A percentile compares a stretch with the other conserved stretches of the same genome.
phyloP scores from a whole-genome alignment of 352 stramenopile species.

The Phytopythium chamaehyphon region DNA sequence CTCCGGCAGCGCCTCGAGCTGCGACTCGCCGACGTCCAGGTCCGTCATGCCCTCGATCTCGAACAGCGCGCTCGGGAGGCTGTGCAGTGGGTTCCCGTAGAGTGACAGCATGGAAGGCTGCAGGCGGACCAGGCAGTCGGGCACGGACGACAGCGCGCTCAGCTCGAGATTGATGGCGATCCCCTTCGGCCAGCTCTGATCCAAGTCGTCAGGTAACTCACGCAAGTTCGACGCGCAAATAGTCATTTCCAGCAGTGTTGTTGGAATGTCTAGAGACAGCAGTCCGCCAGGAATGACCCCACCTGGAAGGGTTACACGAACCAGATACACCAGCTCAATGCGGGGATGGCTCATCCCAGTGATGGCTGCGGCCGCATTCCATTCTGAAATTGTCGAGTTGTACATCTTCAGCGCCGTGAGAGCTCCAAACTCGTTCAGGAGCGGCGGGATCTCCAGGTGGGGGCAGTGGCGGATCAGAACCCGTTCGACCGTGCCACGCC shows the following conservation, averaged over 20 bases:
- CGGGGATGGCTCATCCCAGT: constrained; percentile 20
- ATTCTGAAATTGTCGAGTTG: constrained; percentile 29
- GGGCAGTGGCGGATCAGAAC: constrained; percentile 25
- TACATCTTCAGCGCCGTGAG: constrained; percentile 28
- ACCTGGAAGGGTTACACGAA: constrained; percentile 19
- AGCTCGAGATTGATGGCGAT: constrained; percentile 22
- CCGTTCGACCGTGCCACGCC: constrained; percentile 15
- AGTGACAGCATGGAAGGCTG: constrained; percentile 17
- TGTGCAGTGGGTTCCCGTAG: constrained; percentile 14
- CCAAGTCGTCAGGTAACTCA: constrained; percentile 27
- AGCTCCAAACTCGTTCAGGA: constrained; percentile 18
- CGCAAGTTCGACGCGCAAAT: constrained; percentile 28
- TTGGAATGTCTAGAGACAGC: constrained; percentile 8
- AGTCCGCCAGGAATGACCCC: constrained; percentile 20
- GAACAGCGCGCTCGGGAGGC: constrained; percentile 16
- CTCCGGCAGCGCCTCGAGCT: constrained; percentile 10
- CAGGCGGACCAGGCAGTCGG: constrained; percentile 6
- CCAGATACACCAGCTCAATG: constrained; percentile 21
- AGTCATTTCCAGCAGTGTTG: constrained; percentile 23
- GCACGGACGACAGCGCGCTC: constrained; percentile 12
- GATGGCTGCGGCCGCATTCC: constrained; percentile 18
- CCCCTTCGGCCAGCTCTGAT: constrained; percentile 29
- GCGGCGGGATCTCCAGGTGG: constrained; percentile 21
- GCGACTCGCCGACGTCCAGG: constrained; percentile 12
- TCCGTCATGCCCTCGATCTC: constrained; percentile 14